Conservation (phyloP, 2,329 filamentous ascomycete species). For the Tolypocladium nubicola region DNA sequence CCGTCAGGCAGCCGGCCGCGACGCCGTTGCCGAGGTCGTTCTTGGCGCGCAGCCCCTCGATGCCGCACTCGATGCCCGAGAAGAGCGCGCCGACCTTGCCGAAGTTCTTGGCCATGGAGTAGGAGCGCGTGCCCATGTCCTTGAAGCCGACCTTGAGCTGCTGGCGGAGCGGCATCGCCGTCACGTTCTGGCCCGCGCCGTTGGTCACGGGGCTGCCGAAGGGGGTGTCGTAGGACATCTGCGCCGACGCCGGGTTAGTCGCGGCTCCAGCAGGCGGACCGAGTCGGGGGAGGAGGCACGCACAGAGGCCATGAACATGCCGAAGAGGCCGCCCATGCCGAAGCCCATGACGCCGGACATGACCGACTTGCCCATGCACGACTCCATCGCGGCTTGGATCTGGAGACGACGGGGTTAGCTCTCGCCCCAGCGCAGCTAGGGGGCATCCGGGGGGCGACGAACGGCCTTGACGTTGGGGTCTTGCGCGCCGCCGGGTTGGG, state of each 20-base stretch:
- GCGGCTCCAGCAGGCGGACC: too few relatives aligned
- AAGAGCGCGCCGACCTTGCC: constrained; percentile 88
- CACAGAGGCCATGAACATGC: constrained; percentile 96
- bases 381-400: constrained; percentile 84
- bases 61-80: constrained; percentile 86
- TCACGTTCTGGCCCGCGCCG: constrained; percentile 25
- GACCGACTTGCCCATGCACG: constrained; percentile 77
- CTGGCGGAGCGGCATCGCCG: constrained; percentile 67
- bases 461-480: constrained; percentile 44
- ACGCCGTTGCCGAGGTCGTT: constrained; percentile 88
- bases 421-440: not conserved
- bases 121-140: constrained; percentile 84
- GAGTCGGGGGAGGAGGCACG: constrained; percentile 16
- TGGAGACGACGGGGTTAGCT: constrained; percentile 22
- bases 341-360: constrained; percentile 92
- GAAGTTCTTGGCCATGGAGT: constrained; percentile 85
- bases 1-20: constrained; percentile 80
- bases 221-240: constrained; percentile 98
- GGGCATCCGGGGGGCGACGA: not conserved
- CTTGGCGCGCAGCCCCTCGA: constrained; percentile 86
- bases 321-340: constrained; percentile 85
- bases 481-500: constrained; percentile 19
- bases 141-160: constrained; percentile 81
- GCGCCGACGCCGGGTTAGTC: not conserved
- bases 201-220: constrained; percentile 44